A percentile compares a stretch with the other conserved stretches of the same genome.
Conservation (phyloP, 2,329 filamentous ascomycete genomes). For the Cercospora sojina region DNA sequence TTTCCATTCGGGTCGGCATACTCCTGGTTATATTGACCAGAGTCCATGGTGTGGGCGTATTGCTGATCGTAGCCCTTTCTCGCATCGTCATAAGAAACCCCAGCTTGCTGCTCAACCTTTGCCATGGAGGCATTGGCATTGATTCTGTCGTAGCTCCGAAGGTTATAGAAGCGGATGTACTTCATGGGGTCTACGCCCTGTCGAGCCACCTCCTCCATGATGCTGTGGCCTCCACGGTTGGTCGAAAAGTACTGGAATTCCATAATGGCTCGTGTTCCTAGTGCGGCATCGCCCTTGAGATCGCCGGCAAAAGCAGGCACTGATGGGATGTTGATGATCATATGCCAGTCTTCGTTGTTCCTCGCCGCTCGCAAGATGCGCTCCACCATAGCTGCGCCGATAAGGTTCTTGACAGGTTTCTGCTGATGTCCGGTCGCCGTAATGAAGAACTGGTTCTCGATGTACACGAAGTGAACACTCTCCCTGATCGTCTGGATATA, state of each 20-base stretch:
- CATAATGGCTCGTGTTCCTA: slow-evolving; percentile 82
- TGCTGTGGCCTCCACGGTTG: slow-evolving; percentile 72
- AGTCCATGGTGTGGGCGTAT: slow-evolving; percentile 31
- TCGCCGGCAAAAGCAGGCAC: slow-evolving; percentile 83
- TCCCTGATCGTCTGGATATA: slow-evolving; percentile 94
- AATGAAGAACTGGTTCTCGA: slow-evolving; percentile 80
- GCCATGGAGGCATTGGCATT: slow-evolving; percentile 65
- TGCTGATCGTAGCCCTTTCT: slow-evolving; percentile 55
- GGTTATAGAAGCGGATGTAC: slow-evolving; percentile 83
- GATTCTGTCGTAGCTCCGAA: slow-evolving; percentile 81
- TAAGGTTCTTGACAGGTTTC: slow-evolving; percentile 71
- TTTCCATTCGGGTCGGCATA: slow-evolving; percentile 32
- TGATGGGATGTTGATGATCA: slow-evolving; percentile 75
- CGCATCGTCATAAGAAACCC: slow-evolving; percentile 67
- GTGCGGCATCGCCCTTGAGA: slow-evolving; percentile 66
- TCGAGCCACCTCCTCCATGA: slow-evolving; percentile 67
- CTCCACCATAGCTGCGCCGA: slow-evolving; percentile 75
- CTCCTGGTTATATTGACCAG: slow-evolving; percentile 37
- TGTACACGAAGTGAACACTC: slow-evolving; percentile 65
- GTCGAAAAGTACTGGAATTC: slow-evolving; percentile 83
- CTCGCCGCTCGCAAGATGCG: slow-evolving; percentile 70
- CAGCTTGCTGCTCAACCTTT: slow-evolving; percentile 60
- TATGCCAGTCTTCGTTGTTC: slow-evolving; percentile 65
- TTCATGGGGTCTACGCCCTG: slow-evolving; percentile 67
- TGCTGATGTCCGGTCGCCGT: slow-evolving; percentile 72